Conservation (phyloP, 208 protist genomes). For the Trypanosoma scelopori region DNA sequence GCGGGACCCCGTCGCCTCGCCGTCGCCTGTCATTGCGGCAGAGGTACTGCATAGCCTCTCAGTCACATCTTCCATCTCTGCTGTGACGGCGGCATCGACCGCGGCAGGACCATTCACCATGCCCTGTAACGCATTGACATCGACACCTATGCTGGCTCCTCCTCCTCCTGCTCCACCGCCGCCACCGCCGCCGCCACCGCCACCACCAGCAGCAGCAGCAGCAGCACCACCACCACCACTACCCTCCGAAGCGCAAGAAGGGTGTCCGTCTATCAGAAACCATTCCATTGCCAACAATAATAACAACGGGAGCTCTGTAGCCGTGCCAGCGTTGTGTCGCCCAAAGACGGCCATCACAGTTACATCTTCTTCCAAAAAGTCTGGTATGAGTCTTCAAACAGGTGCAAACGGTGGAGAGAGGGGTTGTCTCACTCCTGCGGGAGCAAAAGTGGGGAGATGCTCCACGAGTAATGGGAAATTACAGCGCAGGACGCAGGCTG, state of each 20-base stretch:
- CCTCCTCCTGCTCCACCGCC: conserved; percentile 2
- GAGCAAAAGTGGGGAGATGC: not conserved
- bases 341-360: conserved; percentile 4
- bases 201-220: conserved; percentile 8
- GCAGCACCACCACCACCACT: too few species aligned
- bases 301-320: not conserved
- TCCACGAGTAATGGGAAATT: not conserved
- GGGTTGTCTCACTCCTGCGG: not conserved
- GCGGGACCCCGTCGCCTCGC: conserved; percentile 14
- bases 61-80: conserved; percentile 27
- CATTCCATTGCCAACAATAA: conserved; percentile 21
- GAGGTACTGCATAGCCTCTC: conserved; percentile 30
- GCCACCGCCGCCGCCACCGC: too few species aligned
- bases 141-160: not conserved
- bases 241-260: conserved; percentile 3
- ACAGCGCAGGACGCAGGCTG: not conserved
- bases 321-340: conserved; percentile 4
- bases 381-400: not conserved
- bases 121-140: not conserved
- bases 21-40: conserved; percentile 27
- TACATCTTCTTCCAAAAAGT: conserved; percentile 2
- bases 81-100: conserved; percentile 9
- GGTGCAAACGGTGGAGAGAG: not conserved
- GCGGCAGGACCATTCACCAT: not conserved
- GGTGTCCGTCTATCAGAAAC: not conserved